Percentiles rank a stretch among this genome's conserved stretches.
Evolutionary conservation across 78 protist genomes (phyloP).

Genomic region (Dictyostelium firmibasis): DNA sequence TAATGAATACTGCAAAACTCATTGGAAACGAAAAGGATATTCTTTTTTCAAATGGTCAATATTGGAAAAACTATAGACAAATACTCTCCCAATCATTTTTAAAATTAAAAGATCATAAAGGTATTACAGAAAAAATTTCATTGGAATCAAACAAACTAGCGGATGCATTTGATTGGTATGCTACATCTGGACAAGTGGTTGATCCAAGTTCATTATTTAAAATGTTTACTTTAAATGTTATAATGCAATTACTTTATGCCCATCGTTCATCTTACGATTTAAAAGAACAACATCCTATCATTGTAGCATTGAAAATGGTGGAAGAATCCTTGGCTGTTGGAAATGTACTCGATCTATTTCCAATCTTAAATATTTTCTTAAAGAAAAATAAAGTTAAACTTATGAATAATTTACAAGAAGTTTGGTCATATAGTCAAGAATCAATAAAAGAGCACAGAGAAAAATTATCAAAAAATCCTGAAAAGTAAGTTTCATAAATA

Average conservation of each 20-base stretch:
- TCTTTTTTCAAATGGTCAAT: conserved; percentile 61
- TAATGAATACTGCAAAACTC: conserved; percentile 7
- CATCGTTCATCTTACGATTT: conserved; percentile 1
- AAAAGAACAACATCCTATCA: not conserved
- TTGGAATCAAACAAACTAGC: not conserved
- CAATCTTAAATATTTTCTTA: conserved; percentile 10
- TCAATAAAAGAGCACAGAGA: conserved; percentile 19
- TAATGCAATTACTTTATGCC: not conserved
- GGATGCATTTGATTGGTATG: conserved; percentile 5
- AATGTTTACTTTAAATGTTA: conserved; percentile 47
- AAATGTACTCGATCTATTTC: conserved; percentile 35
- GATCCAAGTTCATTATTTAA: conserved; percentile 26
- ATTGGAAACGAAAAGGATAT: conserved; percentile 51
- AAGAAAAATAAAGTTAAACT: not conserved
- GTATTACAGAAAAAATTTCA: not conserved
- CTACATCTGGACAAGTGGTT: conserved; percentile 5
- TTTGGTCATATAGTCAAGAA: conserved; percentile 27
- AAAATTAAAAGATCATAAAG: conserved; percentile 1
- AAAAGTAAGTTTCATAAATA: not conserved
- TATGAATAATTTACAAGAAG: not conserved
- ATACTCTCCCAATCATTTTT: not conserved
- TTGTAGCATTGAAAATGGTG: conserved; percentile 23
- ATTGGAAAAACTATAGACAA: conserved; percentile 54
- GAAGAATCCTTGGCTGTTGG: conserved; percentile 65
- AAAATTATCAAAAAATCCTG: not conserved